A percentile compares a stretch with the other conserved stretches of the same genome.
These are phyloP conservation scores for Erysimum cheiri DNA, from an alignment of 441 rosid genomes.

Conservation along the genomic window DNA sequence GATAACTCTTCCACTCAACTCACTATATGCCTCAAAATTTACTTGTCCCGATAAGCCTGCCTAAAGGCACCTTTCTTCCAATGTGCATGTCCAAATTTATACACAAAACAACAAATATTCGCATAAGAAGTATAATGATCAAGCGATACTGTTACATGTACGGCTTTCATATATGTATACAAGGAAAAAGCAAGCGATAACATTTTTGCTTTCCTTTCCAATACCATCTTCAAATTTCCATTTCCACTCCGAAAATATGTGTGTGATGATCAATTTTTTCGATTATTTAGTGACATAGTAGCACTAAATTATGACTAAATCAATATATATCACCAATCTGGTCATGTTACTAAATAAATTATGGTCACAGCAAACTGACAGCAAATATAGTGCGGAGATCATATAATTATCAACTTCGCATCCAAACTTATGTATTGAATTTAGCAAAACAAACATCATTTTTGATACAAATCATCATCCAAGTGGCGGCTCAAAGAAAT, in stretches of 20 bases:
- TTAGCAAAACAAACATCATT: slow-evolving; percentile 4
- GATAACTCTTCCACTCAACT: slow-evolving; percentile 45
- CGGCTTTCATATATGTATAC: slow-evolving; percentile 18
- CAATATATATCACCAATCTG: too few species aligned
- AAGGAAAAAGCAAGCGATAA: background rate
- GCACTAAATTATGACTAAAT: too few species aligned
- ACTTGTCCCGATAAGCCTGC: slow-evolving; percentile 50
- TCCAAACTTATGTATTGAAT: background rate
- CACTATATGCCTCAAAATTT: slow-evolving; percentile 37
- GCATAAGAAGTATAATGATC: background rate
- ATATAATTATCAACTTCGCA: background rate
- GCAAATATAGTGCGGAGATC: too few species aligned
- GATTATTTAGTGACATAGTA: too few species aligned
- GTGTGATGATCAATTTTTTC: too few species aligned
- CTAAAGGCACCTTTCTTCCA: slow-evolving; percentile 41
- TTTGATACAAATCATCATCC: background rate
- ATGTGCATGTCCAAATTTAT: slow-evolving; percentile 42
- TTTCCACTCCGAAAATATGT: background rate
- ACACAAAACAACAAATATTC: slow-evolving; percentile 23
- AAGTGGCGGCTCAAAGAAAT: too few species aligned
- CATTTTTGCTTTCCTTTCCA: background rate
- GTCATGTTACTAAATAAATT: too few species aligned
- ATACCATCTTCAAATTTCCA: background rate
- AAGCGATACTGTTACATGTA: slow-evolving; percentile 13
- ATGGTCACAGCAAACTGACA: too few species aligned